Base-by-base conservation (phyloP, 768 basidiomycete genomes). In the Lentinula sp. region DNA sequence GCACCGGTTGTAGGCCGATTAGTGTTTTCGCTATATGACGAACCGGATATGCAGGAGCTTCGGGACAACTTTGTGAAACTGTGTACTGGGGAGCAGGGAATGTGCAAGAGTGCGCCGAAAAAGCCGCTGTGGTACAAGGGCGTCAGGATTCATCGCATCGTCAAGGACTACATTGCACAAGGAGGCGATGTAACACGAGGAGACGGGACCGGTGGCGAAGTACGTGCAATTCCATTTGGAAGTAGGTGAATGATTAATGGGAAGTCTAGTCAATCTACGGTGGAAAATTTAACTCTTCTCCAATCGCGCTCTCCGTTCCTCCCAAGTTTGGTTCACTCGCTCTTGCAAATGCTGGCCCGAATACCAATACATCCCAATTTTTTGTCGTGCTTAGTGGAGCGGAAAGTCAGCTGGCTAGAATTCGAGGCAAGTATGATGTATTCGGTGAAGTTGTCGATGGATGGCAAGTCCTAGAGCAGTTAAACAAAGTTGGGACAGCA, bases 121-220 rank as follows among this genome's bases (percentile, higher is more conserved):
- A 56, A 56, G 23, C 7, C 55, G 11, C 28, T 56, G 7, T 56
- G 55, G 55, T 56, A 56, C n/a, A 56, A 56, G 18, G 55, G 55
- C 4, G 55, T 56, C 28, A 40, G 55, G 55, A 56, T 56, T 10
- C 55, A 56, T 39, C 40, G 55, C 5, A 56, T 56, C 7, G 55
- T 56, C 23, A 56, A 56, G 40, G 55, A 56, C 23, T 56, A 56
- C 23, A 56, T 56, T 43, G 55, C 55, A 39, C 55, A 56, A 31
- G 55, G 55, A 13, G 55, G 55, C 18, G 55, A 56, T 43, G 23
- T 56, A 40, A 56, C 39, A 7, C 55, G 55, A 28, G 55, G 55
- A 42, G 55, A 56, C 31, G 55, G 55, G 5, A 56, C 55, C 6
- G 55, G 55, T 31, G 55, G 55, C n/a, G 55, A 56, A 42, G 55